Percentiles rank a stretch among this genome's conserved stretches.
These are phyloP conservation scores for Claviceps sp. DNA, from an alignment of 2,329 filamentous ascomycete genomes.

Conservation along the genomic window DNA sequence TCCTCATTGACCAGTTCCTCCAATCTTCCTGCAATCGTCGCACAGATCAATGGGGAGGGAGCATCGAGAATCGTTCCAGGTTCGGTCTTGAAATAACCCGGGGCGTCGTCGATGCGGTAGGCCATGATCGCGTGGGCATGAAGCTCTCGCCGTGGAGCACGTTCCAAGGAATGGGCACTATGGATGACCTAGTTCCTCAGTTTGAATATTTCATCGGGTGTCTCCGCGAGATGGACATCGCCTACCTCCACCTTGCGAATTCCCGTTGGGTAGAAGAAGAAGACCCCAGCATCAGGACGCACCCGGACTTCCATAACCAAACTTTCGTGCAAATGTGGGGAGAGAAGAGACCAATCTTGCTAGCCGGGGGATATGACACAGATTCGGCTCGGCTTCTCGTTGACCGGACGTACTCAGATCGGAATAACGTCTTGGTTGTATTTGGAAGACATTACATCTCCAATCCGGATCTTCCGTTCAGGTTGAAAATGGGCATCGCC, in stretches of 20 bases:
- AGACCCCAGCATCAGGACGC: neutral
- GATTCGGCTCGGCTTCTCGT: slow-evolving; percentile 1
- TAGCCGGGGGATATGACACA: slow-evolving; percentile 1
- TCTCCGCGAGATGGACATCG: slow-evolving; percentile 37
- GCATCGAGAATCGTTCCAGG: slow-evolving; percentile 36
- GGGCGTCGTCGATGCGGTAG: slow-evolving; percentile 26
- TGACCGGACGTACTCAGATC: slow-evolving; percentile 20
- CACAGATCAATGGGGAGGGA: slow-evolving; percentile 38
- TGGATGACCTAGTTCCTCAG: slow-evolving; percentile 48
- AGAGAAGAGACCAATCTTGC: neutral
- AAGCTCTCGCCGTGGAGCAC: slow-evolving; percentile 46
- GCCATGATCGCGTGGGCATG: slow-evolving; percentile 38
- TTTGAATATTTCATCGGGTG: slow-evolving; percentile 43
- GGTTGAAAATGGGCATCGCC: slow-evolving; percentile 13
- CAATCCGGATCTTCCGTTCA: slow-evolving; percentile 17
- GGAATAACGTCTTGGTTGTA: slow-evolving; percentile 13
- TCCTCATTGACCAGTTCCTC: slow-evolving; percentile 48
- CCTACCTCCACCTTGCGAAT: slow-evolving; percentile 51
- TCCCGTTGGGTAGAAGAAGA: slow-evolving; percentile 25
- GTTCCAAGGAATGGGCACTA: slow-evolving; percentile 49
- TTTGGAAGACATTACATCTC: slow-evolving; percentile 18
- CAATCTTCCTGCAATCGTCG: slow-evolving; percentile 36
- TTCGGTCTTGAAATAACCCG: slow-evolving; percentile 37
- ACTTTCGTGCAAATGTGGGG: neutral
- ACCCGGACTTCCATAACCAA: neutral